These are phyloP conservation scores for Bryopsis sp. DNA, from an alignment of 139 green algal genomes.

Conservation along the genomic window DNA sequence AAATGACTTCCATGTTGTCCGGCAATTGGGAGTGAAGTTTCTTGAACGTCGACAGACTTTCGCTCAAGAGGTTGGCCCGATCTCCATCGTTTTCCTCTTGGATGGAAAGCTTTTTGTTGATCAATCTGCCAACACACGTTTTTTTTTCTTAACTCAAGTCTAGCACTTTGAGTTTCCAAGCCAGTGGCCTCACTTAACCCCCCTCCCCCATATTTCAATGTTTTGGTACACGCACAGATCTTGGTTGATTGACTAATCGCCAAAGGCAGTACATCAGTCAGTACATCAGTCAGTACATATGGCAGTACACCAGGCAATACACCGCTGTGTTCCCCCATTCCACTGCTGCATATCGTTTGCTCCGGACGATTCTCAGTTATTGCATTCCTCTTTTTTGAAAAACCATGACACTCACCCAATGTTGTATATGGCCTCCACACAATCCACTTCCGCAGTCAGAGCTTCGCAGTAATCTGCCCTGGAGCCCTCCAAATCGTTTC, in stretches of 20 bases:
- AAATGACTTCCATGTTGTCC: constrained; percentile 57
- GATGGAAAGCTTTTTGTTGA: constrained; percentile 21
- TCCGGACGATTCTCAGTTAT: too few species aligned
- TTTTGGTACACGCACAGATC: too few species aligned
- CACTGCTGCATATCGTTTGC: too few species aligned
- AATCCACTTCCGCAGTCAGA: constrained; percentile 60
- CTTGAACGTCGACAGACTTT: constrained; percentile 47
- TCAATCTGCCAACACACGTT: constrained; percentile 17
- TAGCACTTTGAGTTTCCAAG: too few species aligned
- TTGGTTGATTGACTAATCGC: too few species aligned
- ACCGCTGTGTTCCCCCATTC: too few species aligned
- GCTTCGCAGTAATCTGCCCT: constrained; percentile 52
- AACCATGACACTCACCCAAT: constrained; percentile 36
- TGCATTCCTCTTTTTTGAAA: too few species aligned
- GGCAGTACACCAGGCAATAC: too few species aligned
- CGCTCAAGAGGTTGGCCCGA: constrained; percentile 21
- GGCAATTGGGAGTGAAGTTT: constrained; percentile 65
- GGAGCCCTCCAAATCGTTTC: constrained; percentile 36
- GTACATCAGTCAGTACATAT: too few species aligned
- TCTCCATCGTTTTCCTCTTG: background rate
- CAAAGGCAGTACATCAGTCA: too few species aligned
- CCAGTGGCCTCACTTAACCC: background rate
- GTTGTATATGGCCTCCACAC: constrained; percentile 70
- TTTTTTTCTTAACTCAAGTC: too few species aligned
- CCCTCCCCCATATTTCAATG: constrained; percentile 1